Evolutionary conservation across 306 rosid genomes (phyloP).

Genomic region (Prunus mume): DNA sequence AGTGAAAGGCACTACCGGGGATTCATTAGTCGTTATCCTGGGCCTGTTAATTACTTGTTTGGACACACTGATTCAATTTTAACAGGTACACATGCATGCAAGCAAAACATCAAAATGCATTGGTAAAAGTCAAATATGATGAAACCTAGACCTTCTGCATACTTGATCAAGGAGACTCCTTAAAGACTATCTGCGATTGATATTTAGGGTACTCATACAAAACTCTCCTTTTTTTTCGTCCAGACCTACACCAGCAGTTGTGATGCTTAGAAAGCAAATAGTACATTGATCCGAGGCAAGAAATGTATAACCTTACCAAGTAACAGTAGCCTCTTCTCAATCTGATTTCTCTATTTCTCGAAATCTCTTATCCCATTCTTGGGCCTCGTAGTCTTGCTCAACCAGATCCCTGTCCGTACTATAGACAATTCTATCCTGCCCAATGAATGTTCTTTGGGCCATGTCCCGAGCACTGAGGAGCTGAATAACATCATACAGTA

Average conservation of each 20-base stretch:
- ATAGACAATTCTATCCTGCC: slow-evolving; percentile 89
- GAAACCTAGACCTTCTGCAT: not conserved
- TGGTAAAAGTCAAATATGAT: not conserved
- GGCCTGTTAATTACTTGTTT: not conserved
- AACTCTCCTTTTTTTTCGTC: too few species aligned
- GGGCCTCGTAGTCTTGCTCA: slow-evolving; percentile 79
- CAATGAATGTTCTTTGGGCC: slow-evolving; percentile 85
- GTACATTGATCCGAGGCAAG: not conserved
- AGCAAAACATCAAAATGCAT: not conserved
- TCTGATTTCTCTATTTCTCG: slow-evolving; percentile 77
- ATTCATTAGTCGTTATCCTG: not conserved
- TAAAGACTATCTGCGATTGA: not conserved
- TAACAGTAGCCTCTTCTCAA: slow-evolving; percentile 29
- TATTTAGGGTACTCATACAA: not conserved
- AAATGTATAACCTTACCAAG: slow-evolving; percentile 5
- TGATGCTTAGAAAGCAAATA: not conserved
- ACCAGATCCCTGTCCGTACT: slow-evolving; percentile 85
- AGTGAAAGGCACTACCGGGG: not conserved
- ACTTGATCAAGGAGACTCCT: not conserved
- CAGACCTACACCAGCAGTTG: not conserved
- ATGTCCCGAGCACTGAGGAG: slow-evolving; percentile 88
- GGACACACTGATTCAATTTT: not conserved
- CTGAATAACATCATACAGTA: slow-evolving; percentile 37
- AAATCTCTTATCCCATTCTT: slow-evolving; percentile 85
- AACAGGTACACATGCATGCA: not conserved